phyloP scores from a whole-genome alignment of 257 asterid genomes.

The Penstemon eatonii region DNA sequence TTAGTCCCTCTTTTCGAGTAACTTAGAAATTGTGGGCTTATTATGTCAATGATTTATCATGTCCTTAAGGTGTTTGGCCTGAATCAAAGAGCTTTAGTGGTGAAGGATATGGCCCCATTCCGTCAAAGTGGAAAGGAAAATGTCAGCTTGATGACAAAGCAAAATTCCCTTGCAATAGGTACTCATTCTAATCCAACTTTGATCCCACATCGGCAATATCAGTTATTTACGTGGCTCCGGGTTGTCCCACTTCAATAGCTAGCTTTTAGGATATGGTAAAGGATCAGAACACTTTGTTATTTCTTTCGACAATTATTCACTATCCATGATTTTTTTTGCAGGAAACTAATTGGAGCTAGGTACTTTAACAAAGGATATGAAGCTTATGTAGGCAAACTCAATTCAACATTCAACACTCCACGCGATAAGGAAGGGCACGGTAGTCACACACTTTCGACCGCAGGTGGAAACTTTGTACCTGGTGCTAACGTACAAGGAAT shows the following conservation, averaged over 20 bases:
- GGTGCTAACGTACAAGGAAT: conserved; percentile 54
- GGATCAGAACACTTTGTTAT: no score
- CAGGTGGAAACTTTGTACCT: conserved; percentile 69
- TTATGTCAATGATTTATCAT: conserved; percentile 5
- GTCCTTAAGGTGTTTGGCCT: conserved; percentile 72
- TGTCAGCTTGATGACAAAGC: conserved; percentile 40
- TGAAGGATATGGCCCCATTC: conserved; percentile 63
- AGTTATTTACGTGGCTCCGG: no score
- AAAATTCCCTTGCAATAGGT: conserved; percentile 62
- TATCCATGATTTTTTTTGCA: conserved; percentile 13
- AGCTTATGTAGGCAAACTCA: conserved; percentile 13
- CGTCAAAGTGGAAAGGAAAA: conserved; percentile 73
- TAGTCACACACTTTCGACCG: conserved; percentile 77
- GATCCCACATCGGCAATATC: no score
- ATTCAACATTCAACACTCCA: conserved; percentile 3
- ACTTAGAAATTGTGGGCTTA: neutral
- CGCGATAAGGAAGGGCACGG: conserved; percentile 72
- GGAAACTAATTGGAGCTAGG: conserved; percentile 83
- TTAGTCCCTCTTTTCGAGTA: neutral
- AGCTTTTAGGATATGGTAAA: no score
- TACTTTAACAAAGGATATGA: conserved; percentile 57
- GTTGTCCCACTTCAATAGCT: no score
- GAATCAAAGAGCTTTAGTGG: conserved; percentile 77
- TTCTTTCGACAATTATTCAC: neutral
- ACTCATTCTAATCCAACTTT: neutral